Evolutionary conservation across 805 yeast species (phyloP).

Genomic region (Naumovozyma baii): DNA sequence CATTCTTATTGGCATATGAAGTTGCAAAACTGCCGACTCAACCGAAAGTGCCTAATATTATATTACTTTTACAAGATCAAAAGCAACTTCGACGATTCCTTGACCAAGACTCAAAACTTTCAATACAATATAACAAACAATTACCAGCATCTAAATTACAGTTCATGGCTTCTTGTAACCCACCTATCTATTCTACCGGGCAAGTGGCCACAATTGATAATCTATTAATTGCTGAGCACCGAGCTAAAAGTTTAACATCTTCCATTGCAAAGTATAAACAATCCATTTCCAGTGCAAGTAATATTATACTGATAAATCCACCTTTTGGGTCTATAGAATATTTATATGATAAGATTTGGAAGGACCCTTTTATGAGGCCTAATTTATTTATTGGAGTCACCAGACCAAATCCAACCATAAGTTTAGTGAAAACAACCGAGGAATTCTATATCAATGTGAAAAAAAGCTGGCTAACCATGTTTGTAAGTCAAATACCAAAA

Average conservation of each 20-base stretch:
- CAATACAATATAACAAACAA: slow-evolving; percentile 18
- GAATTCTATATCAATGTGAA: slow-evolving; percentile 1
- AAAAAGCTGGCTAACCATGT: slow-evolving; percentile 1
- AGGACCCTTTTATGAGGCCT: slow-evolving; percentile 37
- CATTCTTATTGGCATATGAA: slow-evolving; percentile 36
- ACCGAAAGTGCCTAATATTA: slow-evolving; percentile 32
- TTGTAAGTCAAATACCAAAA: slow-evolving; percentile 11
- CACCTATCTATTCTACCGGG: slow-evolving; percentile 27
- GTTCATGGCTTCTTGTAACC: slow-evolving; percentile 26
- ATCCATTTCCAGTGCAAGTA: slow-evolving; percentile 37
- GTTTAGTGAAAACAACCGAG: background rate
- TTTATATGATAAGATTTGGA: slow-evolving; percentile 47
- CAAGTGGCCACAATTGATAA: slow-evolving; percentile 34
- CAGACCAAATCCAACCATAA: background rate
- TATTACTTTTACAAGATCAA: slow-evolving; percentile 36
- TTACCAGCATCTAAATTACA: slow-evolving; percentile 7
- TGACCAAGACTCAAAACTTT: slow-evolving; percentile 33
- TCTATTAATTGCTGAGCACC: slow-evolving; percentile 51
- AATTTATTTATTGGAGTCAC: slow-evolving; percentile 44
- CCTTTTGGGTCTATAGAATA: slow-evolving; percentile 57
- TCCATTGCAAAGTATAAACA: slow-evolving; percentile 42
- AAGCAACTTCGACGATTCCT: slow-evolving; percentile 35
- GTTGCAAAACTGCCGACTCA: slow-evolving; percentile 33
- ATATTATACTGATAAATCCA: slow-evolving; percentile 55
- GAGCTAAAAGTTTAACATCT: slow-evolving; percentile 42